Evolutionary conservation across 108 stramenopile genomes (phyloP), one percentile per base, ranked within the genome.

Genomic region (Conticribra weissflogii): DNA sequence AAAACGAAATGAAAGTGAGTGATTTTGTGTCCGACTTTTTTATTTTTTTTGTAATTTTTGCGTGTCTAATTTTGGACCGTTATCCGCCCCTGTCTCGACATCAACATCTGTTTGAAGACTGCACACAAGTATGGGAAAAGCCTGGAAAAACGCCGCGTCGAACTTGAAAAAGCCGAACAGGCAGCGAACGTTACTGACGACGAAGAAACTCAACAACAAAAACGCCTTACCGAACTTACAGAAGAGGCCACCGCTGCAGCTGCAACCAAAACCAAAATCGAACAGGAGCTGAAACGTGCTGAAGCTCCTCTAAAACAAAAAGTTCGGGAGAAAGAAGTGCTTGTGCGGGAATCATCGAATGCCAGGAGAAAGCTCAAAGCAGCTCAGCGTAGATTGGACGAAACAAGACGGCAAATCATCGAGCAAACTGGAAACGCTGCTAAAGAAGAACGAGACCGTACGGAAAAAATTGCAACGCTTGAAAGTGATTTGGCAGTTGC

Each of bases 201-300:
- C 25, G 64, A 83, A 24, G 82, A 88, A 61, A 78, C 79, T 27
- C 52, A 33, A 25, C 45, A 63, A 48, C 56, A 68, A 30, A 76
- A 66, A 54, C 64, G 78, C 3, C 50, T 89, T 23, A 68, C 86
- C 18, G 74, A 78, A 41, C 83, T 93, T 24, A 66, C 66, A 14
- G 68, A 73, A n/a, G 91, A 95, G 70, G 81, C 86, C 17, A 66
- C 82, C 1, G 68, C 75, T 14, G 87, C 85, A 32, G 63, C 84
- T 2, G 63, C 74, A 16, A 9, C 17, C 27, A 92, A 95, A 59
- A 70, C 32, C 17, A 25, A 84, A 3, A 71, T 89, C 2, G 90
- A 90, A 60, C 24, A 69, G 29, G 84, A 89, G 47, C 63, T 87
- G 32, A 88, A 86, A 55, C 45, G 53, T 9, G 74, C 70, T 0